A percentile compares a stretch with the other conserved stretches of the same genome.
Conservation (phyloP, 2,329 filamentous ascomycete species). For the Colletotrichum neosansevieriae region DNA sequence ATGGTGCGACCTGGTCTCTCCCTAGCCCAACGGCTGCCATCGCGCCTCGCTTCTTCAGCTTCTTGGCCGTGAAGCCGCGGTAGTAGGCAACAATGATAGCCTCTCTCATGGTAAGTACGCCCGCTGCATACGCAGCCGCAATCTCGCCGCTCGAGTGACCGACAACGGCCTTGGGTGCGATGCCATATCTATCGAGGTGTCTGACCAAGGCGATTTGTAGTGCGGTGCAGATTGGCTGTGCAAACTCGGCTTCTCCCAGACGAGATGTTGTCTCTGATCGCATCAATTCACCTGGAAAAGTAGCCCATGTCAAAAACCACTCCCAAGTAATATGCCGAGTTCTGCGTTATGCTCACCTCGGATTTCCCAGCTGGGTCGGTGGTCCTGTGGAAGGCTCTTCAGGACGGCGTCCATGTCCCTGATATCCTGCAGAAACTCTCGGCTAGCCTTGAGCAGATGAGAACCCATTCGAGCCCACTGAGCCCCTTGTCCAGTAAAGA, state of each 20-base stretch:
- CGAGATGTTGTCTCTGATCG: slow-evolving; percentile 23
- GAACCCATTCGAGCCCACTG: slow-evolving; percentile 58
- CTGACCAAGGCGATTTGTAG: slow-evolving; percentile 62
- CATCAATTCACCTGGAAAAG: slow-evolving; percentile 13
- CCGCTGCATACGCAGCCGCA: slow-evolving; percentile 53
- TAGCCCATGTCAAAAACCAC: not conserved
- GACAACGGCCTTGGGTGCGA: slow-evolving; percentile 49
- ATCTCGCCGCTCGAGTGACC: slow-evolving; percentile 57
- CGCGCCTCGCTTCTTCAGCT: slow-evolving; percentile 41
- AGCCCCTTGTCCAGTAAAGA: slow-evolving; percentile 61
- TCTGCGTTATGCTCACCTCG: not conserved
- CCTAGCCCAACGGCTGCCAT: slow-evolving; percentile 53
- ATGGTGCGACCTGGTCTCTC: slow-evolving; percentile 16
- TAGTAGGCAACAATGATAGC: slow-evolving; percentile 52
- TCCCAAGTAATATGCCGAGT: not conserved
- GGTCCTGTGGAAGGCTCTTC: slow-evolving; percentile 44
- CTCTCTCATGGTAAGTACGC: slow-evolving; percentile 44
- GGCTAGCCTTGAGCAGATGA: slow-evolving; percentile 42
- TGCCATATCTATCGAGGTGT: slow-evolving; percentile 46
- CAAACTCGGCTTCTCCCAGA: slow-evolving; percentile 43
- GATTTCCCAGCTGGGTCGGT: slow-evolving; percentile 43
- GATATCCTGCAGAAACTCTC: slow-evolving; percentile 28
- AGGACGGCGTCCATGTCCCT: slow-evolving; percentile 35
- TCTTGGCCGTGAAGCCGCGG: slow-evolving; percentile 46
- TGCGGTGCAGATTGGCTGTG: slow-evolving; percentile 66